These are phyloP conservation scores for Gaeumannomyces sp. DNA, from an alignment of 2,329 filamentous ascomycete genomes.

Conservation along the genomic window DNA sequence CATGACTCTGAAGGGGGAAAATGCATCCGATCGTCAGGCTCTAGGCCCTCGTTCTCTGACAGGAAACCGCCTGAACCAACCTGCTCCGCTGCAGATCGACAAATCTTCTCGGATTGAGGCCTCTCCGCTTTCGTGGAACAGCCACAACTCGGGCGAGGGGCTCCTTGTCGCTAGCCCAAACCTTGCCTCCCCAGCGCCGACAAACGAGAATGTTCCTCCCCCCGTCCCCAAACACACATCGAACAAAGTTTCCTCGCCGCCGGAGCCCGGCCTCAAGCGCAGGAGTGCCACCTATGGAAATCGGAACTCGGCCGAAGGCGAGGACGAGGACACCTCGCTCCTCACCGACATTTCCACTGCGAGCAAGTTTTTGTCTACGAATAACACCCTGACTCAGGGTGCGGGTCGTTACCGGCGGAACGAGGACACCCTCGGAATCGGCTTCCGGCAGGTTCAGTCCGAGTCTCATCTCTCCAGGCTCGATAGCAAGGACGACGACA, in stretches of 20 bases:
- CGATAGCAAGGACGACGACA: conserved; percentile 40
- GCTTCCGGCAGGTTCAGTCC: conserved; percentile 23
- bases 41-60: conserved; percentile 38
- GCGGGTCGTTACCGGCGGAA: conserved; percentile 31
- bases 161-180: conserved; percentile 34
- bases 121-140: conserved; percentile 44
- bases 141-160: conserved; percentile 44
- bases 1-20: conserved; percentile 32
- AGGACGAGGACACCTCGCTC: conserved; percentile 49
- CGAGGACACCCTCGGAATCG: conserved; percentile 28
- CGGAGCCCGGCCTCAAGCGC: conserved; percentile 17
- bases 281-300: conserved; percentile 24
- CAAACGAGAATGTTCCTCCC: conserved; percentile 30
- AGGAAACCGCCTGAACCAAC: conserved; percentile 37
- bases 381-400: not conserved
- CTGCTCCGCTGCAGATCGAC: conserved; percentile 43
- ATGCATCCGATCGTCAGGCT: conserved; percentile 27
- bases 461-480: conserved; percentile 26
- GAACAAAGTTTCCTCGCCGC: not conserved
- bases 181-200: conserved; percentile 23
- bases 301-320: conserved; percentile 26
- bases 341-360: conserved; percentile 44
- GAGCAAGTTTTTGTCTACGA: conserved; percentile 35
- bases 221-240: conserved; percentile 34
- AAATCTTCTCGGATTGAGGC: conserved; percentile 38